These are phyloP conservation scores for Hydnum rufescens DNA, from an alignment of 768 basidiomycete genomes.

Conservation along the genomic window DNA sequence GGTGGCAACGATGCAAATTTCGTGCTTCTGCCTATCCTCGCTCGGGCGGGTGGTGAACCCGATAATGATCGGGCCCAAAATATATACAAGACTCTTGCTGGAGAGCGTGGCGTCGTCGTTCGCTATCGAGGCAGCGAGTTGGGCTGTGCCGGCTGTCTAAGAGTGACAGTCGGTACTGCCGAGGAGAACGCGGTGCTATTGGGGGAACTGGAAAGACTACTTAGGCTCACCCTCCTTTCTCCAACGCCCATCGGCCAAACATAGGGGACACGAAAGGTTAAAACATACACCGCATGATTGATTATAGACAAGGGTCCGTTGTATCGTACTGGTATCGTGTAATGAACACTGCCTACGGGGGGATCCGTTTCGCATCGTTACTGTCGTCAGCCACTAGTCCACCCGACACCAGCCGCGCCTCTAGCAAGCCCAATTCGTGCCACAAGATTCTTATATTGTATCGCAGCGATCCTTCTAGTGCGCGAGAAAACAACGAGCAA, in stretches of 20 bases:
- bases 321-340: too few species aligned
- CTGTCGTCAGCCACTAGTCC: not conserved
- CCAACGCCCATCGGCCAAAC: not conserved
- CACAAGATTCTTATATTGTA: conserved; percentile 66
- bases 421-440: conserved; percentile 74
- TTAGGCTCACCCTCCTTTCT: too few species aligned
- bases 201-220: conserved; percentile 29
- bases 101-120: conserved; percentile 72
- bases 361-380: too few species aligned
- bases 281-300: not conserved
- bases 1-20: conserved; percentile 88
- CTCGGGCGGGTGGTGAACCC: conserved; percentile 24
- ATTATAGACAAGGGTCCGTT: not conserved
- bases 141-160: conserved; percentile 71
- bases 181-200: conserved; percentile 54
- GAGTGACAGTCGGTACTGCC: conserved; percentile 75
- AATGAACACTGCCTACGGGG: too few species aligned
- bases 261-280: not conserved
- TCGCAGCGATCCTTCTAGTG: conserved; percentile 42
- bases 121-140: conserved; percentile 70
- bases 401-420: not conserved
- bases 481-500: conserved; percentile 47
- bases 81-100: conserved; percentile 70
- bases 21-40: conserved; percentile 56
- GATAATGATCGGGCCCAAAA: conserved; percentile 21